Evolutionary conservation across 352 stramenopile genomes (phyloP), one percentile per base, ranked within the genome.

Genomic region (Globisporangium ultimum): DNA sequence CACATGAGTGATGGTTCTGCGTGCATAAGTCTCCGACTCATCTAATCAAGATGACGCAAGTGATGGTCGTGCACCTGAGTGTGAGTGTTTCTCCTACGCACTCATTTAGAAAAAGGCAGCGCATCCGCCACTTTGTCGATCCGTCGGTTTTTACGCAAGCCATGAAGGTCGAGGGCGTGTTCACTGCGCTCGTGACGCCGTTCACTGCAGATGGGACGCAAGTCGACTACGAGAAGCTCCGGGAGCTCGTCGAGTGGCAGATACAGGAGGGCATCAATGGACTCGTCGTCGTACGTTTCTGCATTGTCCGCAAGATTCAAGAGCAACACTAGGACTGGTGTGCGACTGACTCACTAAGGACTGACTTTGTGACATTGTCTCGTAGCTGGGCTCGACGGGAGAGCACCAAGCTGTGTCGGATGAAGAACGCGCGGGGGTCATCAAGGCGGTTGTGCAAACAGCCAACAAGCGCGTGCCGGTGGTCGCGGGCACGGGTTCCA

Each of bases 401-500:
- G 97, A 99, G 76, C 96, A 93, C 64, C 89, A 93, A 24, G 95
- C 93, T 3, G 80, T 99, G 58, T 93, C 81, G 15, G 89, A 97
- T 70, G 85, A 97, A 43, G 97, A 99, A 84, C 89, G 98, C 68
- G 91, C 97, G 71, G 84, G 84, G 60, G 86, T 98, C n/a, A 87
- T 99, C 59, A 80, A 87, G 22, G 87, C 91, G 55, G 93, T 97
- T 24, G 84, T 97, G 53, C 79, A 95, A 58, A 80, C 82, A 48
- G 64, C 60, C 6, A 86, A 78, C 40, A 73, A 75, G 7, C 88
- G 88, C 47, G 92, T 99, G 47, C 95, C 96, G 15, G 86, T 99
- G 49, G 90, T 99, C 59, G 95, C 93, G 18, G 96, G 96, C 58
- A 98, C 94, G 50, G 97, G 97, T 56, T 98, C 96, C 52, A 99